These are phyloP conservation scores for Phytophthora tentaculata DNA, from an alignment of 352 stramenopile genomes.

Conservation along the genomic window DNA sequence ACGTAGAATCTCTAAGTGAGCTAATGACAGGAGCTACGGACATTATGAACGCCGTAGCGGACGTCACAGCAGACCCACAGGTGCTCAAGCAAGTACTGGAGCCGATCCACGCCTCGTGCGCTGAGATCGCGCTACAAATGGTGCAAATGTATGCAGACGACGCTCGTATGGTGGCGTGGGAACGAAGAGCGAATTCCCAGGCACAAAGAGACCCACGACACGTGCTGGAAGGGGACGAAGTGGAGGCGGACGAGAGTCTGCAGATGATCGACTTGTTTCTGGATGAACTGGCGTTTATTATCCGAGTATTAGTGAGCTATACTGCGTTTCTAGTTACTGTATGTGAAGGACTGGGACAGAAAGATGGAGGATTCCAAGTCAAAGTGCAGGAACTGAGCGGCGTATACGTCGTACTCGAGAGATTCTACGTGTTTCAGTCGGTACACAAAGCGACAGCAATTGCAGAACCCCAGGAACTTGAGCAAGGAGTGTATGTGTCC, in stretches of 20 bases:
- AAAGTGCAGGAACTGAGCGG: constrained; percentile 83
- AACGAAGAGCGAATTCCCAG: constrained; percentile 68
- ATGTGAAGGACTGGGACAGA: constrained; percentile 53
- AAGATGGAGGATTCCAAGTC: constrained; percentile 44
- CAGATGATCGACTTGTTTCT: constrained; percentile 89
- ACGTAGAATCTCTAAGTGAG: constrained; percentile 76
- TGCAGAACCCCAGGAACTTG: constrained; percentile 77
- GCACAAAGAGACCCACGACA: constrained; percentile 47
- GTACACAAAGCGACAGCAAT: constrained; percentile 87
- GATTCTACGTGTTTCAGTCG: constrained; percentile 88
- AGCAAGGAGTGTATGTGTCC: constrained; percentile 70
- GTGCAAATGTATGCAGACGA: constrained; percentile 78
- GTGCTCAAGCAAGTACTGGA: constrained; percentile 55
- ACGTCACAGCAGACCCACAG: constrained; percentile 48
- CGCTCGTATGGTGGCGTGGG: constrained; percentile 79
- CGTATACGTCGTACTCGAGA: constrained; percentile 83
- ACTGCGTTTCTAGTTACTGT: constrained; percentile 57
- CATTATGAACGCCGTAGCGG: constrained; percentile 83
- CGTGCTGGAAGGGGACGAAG: constrained; percentile 25
- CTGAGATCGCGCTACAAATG: constrained; percentile 65
- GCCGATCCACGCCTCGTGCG: constrained; percentile 67
- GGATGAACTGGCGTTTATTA: constrained; percentile 81
- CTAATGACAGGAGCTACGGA: constrained; percentile 75
- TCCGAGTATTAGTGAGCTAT: constrained; percentile 79
- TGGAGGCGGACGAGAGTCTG: constrained; percentile 83